A percentile compares a stretch with the other conserved stretches of the same genome.
phyloP scores from a whole-genome alignment of 345 rosid genomes.

The Angophora floribunda region DNA sequence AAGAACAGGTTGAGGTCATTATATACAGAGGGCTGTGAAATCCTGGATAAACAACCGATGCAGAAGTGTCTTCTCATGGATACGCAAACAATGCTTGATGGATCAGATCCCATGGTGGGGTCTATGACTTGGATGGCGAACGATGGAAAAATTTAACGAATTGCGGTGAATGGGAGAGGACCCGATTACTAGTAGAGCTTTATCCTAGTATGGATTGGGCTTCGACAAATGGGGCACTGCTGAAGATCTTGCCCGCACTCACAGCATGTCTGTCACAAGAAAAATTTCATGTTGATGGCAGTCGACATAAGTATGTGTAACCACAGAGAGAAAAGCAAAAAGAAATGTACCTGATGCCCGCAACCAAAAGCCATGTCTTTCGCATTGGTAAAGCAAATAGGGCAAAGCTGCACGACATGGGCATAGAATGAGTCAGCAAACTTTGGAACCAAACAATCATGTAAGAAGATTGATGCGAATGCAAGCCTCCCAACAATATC shows the following conservation, averaged over 20 bases:
- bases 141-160: background rate
- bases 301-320: background rate
- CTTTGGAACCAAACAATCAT: background rate
- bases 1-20: background rate
- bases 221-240: conserved; percentile 77
- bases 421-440: background rate
- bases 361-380: conserved; percentile 97
- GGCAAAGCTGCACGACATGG: conserved; percentile 54
- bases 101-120: background rate
- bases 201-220: conserved; percentile 62
- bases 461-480: background rate
- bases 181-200: conserved; percentile 54
- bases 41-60: background rate
- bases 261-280: conserved; percentile 59
- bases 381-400: conserved; percentile 61
- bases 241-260: conserved; percentile 75
- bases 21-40: background rate
- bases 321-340: background rate
- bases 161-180: background rate
- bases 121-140: background rate
- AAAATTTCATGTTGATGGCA: background rate
- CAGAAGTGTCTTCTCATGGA: background rate
- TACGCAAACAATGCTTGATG: background rate
- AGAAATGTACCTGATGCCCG: conserved; percentile 78
- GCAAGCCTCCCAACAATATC: background rate